Conservation (phyloP, 2,329 filamentous ascomycete genomes). For the Mollisiaceae sp. region DNA sequence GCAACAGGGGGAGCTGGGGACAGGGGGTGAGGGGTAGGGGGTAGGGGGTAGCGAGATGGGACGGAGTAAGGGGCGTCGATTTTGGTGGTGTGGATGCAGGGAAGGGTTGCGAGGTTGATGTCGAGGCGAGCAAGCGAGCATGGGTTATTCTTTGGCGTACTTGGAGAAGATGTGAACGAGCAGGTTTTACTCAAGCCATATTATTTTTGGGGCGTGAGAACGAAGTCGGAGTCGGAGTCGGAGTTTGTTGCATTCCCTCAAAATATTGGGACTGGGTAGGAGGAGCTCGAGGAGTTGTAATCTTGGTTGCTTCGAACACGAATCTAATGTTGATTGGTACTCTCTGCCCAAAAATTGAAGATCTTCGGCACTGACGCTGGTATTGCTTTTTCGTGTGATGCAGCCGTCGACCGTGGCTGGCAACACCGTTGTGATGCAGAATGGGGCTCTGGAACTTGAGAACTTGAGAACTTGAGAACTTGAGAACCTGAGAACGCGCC, state of each 20-base stretch:
- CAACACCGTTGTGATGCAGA: constrained; percentile 3
- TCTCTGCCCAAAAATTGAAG: neutral
- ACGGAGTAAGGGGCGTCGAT: constrained; percentile 4
- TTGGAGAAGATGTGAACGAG: constrained; percentile 17
- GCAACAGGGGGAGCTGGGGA: neutral
- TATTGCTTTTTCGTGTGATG: constrained; percentile 6
- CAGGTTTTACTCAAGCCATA: constrained; percentile 1
- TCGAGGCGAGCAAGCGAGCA: neutral
- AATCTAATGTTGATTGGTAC: constrained; percentile 8
- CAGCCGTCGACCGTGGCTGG: neutral
- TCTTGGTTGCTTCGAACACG: constrained; percentile 8
- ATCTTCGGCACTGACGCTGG: neutral
- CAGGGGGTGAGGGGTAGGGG: too few relatives aligned
- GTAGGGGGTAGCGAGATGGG: constrained; percentile 5
- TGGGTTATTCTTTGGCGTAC: constrained; percentile 6
- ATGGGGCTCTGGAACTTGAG: neutral
- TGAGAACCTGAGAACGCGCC: neutral
- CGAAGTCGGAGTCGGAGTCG: neutral
- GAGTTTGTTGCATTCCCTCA: constrained; percentile 9
- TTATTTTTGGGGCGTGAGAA: neutral
- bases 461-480: neutral
- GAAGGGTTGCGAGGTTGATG: neutral
- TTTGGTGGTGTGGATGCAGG: constrained; percentile 1
- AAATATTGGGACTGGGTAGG: neutral
- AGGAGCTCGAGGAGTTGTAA: constrained; percentile 1